Conservation (phyloP, 202 grass and related monocot species). For the Setaria italica region DNA sequence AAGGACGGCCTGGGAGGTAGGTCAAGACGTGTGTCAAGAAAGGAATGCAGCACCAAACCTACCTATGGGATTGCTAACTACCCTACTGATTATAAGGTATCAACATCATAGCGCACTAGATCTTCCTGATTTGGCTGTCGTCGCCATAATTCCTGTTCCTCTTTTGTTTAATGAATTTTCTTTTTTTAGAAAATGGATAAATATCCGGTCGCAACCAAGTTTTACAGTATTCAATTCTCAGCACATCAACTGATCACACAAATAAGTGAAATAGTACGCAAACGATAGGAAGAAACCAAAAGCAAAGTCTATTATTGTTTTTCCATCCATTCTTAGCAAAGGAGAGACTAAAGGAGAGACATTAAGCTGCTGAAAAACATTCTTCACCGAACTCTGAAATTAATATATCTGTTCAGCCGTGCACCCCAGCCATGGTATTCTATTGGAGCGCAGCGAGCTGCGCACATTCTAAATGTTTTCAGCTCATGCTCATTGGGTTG, state of each 20-base stretch:
- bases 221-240: no score
- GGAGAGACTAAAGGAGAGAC: not conserved
- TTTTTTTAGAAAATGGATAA: not conserved
- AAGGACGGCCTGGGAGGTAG: not conserved
- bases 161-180: not conserved
- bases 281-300: no score
- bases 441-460: not conserved
- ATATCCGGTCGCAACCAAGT: no score
- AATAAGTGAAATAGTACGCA: no score
- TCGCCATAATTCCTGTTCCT: not conserved
- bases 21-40: constrained; percentile 21
- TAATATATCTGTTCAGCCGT: constrained; percentile 11
- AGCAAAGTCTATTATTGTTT: no score
- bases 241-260: no score
- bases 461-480: constrained; percentile 30
- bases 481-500: constrained; percentile 1
- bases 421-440: not conserved
- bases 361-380: constrained; percentile 28
- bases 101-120: constrained; percentile 36
- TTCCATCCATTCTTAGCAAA: no score
- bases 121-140: constrained; percentile 6
- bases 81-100: constrained; percentile 18
- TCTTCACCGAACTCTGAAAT: constrained; percentile 36
- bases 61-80: not conserved
- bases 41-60: constrained; percentile 55